Conservation (phyloP, 345 rosid species). For the Citrus glauca region DNA sequence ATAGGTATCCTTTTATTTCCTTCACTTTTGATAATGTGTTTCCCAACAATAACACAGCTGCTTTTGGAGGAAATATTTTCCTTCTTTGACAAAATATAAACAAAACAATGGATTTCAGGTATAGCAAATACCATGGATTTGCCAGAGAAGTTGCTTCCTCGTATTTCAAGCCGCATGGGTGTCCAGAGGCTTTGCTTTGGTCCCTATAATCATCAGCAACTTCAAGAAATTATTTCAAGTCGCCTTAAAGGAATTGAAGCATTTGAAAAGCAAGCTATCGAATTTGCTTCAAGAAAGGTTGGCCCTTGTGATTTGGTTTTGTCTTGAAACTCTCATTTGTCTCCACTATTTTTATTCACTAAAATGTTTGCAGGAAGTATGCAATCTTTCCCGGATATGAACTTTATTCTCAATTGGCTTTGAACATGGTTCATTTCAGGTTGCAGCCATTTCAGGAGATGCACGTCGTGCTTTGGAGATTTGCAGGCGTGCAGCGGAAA, state of each 20-base stretch:
- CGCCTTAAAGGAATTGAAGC: constrained; percentile 77
- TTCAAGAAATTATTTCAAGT: constrained; percentile 87
- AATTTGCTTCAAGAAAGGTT: constrained; percentile 94
- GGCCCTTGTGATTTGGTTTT: constrained; percentile 4
- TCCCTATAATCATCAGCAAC: constrained; percentile 87
- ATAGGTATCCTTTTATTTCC: constrained; percentile 42
- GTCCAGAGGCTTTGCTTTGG: constrained; percentile 95
- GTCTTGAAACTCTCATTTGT: background rate
- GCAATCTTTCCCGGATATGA: background rate
- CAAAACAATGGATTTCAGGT: constrained; percentile 38
- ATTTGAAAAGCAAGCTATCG: constrained; percentile 90
- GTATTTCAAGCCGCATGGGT: constrained; percentile 95
- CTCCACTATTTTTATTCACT: background rate
- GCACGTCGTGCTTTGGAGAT: constrained; percentile 97
- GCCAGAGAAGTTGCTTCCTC: constrained; percentile 96
- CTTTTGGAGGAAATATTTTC: background rate
- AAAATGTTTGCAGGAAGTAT: background rate
- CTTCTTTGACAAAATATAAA: background rate
- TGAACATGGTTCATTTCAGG: constrained; percentile 33
- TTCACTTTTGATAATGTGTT: background rate
- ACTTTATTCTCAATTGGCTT: background rate
- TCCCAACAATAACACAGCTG: background rate
- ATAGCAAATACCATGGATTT: constrained; percentile 99
- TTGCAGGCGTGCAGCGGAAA: constrained; percentile 96
- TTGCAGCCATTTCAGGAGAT: constrained; percentile 96